Base-by-base conservation (phyloP, 1,284 basidiomycete species). In the Ganoderma leucocontextum region DNA sequence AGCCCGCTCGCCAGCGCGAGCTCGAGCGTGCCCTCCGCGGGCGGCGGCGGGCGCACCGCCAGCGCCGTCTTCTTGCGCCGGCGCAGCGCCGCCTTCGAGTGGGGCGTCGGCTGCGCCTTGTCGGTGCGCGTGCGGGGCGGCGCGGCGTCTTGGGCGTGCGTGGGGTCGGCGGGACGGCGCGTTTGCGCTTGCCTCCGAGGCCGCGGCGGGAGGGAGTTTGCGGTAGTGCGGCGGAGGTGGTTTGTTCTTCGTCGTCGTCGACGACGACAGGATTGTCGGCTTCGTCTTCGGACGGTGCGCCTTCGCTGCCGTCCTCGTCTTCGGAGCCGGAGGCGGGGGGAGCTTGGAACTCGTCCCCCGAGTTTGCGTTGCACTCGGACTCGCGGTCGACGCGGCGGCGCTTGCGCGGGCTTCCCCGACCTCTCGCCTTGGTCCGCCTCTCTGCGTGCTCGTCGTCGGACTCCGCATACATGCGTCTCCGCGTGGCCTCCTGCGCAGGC, bases 21-120 rank as follows among this genome's bases (percentile, higher is more conserved):
- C 10, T 78, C 78, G 64, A 82, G 74, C 49, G 74, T 65, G 67
- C 74, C 49, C 70, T 72, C 66, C 70, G 69, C 79, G 53, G 81
- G 75, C 63, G 81, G 78, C 44, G 84, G 78, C 69, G 81, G 70
- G 66, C 80, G 78, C 41, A 84, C 74, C 12, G 79, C 75, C 25
- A 79, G 72, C 55, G 76, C 75, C 44, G 80, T 81, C 71, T 77
- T 80, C 64, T 76, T 78, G 29, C 83, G 81, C 52, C 81, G 81
- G 62, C 79, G 80, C 36, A 91, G 81, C 7, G 87, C 85, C 4
- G 86, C 86, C 75, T 91, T 91, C 10, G 90, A 91, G 75, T 90
- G 89, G 22, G 91, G 91, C 0, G 91, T 92, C 5, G 90, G 89
- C 36, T 85, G 85, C 1, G 83, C 63, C 2, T 71, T 78, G 75